These are phyloP conservation scores for Suzukiozyma palmioleophila DNA, from an alignment of 1,139 yeast species.

Conservation along the genomic window DNA sequence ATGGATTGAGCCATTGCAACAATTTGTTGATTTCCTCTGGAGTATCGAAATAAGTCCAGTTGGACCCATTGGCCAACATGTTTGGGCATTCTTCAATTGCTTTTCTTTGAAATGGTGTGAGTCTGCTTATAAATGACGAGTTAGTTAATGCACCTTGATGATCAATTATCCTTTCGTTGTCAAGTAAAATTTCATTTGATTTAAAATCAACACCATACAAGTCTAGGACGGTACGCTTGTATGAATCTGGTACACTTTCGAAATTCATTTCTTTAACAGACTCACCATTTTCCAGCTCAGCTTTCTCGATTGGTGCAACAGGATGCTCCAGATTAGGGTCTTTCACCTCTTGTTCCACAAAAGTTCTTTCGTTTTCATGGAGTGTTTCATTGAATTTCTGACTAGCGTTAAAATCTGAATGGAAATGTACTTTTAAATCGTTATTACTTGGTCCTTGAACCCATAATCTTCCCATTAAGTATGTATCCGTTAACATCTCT, in stretches of 20 bases:
- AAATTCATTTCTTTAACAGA: conserved; percentile 18
- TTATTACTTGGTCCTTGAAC: conserved; percentile 84
- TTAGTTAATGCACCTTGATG: conserved; percentile 40
- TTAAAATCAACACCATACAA: conserved; percentile 17
- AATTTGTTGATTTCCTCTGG: conserved; percentile 56
- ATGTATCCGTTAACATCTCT: conserved; percentile 52
- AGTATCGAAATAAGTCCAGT: conserved; percentile 72
- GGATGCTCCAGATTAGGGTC: not conserved
- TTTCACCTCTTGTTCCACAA: not conserved
- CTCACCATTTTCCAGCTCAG: not conserved
- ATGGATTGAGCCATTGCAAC: conserved; percentile 63
- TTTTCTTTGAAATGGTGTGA: conserved; percentile 56
- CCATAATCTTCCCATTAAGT: conserved; percentile 86
- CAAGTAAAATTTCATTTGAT: conserved; percentile 13
- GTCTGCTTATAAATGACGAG: conserved; percentile 15
- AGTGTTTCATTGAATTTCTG: conserved; percentile 6
- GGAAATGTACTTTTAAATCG: conserved; percentile 40
- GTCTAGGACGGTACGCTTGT: conserved; percentile 16
- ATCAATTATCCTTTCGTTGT: conserved; percentile 27
- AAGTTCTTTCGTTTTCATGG: conserved; percentile 3
- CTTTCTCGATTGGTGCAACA: not conserved
- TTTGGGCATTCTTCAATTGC: conserved; percentile 62
- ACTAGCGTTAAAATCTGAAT: conserved; percentile 6
- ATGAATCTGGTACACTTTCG: conserved; percentile 14
- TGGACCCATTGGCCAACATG: conserved; percentile 45